These are phyloP conservation scores for Beverwykella pulmonaria DNA, from an alignment of 495 filamentous ascomycete genomes.

Conservation along the genomic window DNA sequence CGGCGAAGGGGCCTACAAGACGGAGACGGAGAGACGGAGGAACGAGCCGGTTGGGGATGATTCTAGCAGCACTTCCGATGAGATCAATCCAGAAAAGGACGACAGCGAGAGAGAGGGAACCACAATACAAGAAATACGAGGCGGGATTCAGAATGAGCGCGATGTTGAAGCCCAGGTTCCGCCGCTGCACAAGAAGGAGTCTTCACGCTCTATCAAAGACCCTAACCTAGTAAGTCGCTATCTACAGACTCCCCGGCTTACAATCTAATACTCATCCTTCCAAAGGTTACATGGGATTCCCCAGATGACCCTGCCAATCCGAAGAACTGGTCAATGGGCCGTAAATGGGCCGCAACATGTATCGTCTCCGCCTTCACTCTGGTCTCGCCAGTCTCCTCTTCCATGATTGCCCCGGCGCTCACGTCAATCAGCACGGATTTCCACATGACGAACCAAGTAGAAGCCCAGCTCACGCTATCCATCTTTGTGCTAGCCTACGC, in stretches of 20 bases:
- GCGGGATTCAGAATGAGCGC: conserved; percentile 38
- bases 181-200: conserved; percentile 40
- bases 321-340: conserved; percentile 47
- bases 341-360: conserved; percentile 69
- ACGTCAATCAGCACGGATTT: conserved; percentile 60
- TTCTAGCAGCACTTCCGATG: conserved; percentile 15
- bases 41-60: conserved; percentile 9
- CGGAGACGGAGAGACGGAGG: conserved; percentile 13
- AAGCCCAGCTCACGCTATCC: conserved; percentile 64
- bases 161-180: conserved; percentile 42
- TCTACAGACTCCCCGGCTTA: too few species aligned
- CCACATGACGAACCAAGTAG: conserved; percentile 57
- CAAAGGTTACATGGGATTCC: conserved; percentile 45
- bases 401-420: conserved; percentile 74
- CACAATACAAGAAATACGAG: conserved; percentile 37
- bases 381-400: conserved; percentile 70
- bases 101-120: conserved; percentile 27
- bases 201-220: conserved; percentile 40
- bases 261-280: background rate
- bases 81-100: conserved; percentile 15
- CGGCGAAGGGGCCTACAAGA: conserved; percentile 19
- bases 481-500: conserved; percentile 78
- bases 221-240: conserved; percentile 42
- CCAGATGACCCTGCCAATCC: conserved; percentile 49
- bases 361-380: conserved; percentile 59